These are phyloP conservation scores for Silene coronaria DNA, from an alignment of 179 eudicot species.

Conservation along the genomic window DNA sequence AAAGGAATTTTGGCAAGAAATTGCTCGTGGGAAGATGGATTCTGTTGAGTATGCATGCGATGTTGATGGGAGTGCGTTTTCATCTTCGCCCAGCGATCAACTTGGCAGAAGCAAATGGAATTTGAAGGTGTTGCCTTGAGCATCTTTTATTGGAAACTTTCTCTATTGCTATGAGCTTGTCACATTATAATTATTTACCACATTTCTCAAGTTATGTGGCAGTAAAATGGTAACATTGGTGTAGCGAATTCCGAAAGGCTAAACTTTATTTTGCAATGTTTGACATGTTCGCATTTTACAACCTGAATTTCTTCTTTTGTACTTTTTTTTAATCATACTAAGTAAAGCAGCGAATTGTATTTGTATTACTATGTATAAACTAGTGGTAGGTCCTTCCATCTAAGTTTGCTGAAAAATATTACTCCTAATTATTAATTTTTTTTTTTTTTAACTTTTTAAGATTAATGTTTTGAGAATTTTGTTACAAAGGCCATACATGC, in stretches of 20 bases:
- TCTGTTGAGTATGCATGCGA: conserved; percentile 98
- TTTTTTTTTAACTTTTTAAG: too few relatives aligned
- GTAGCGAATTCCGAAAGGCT: not conserved
- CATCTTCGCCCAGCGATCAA: conserved; percentile 77
- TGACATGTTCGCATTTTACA: not conserved
- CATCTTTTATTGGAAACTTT: conserved; percentile 2
- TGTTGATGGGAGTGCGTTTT: conserved; percentile 99
- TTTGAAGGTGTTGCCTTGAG: conserved; percentile 58
- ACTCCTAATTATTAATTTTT: too few relatives aligned
- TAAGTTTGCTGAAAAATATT: not conserved
- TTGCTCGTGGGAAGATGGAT: conserved; percentile 83
- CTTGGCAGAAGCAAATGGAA: conserved; percentile 98
- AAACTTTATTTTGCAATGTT: not conserved
- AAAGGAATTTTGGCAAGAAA: conserved; percentile 97
- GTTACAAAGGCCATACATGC: too few relatives aligned
- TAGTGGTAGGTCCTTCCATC: not conserved
- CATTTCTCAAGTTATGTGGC: not conserved
- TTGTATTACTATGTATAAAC: too few relatives aligned
- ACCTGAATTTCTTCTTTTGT: not conserved
- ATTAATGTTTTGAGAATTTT: too few relatives aligned
- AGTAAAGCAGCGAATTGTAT: too few relatives aligned
- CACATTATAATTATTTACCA: not conserved
- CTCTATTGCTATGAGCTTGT: not conserved
- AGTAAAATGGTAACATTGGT: not conserved
- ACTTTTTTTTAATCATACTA: too few relatives aligned